A percentile compares a stretch with the other conserved stretches of the same genome.
Conservation (phyloP, 495 filamentous ascomycete species). For the Chaetomium cochliodes region DNA sequence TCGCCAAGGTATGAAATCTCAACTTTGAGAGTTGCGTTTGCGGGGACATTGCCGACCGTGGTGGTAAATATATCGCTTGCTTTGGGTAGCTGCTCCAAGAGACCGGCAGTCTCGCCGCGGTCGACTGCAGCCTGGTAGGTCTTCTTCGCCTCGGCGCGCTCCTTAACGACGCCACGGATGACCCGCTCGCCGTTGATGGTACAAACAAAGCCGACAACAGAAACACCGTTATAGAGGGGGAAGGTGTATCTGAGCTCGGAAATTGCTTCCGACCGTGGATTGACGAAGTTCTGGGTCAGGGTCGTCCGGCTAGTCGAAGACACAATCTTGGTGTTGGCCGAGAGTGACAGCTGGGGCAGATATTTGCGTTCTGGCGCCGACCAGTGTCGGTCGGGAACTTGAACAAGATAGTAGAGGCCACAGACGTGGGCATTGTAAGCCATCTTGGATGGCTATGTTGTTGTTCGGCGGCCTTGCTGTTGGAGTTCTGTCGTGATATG, state of each 20-base stretch:
- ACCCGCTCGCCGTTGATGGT: constrained; percentile 47
- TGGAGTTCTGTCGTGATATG: too few relatives aligned
- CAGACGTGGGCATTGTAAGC: constrained; percentile 19
- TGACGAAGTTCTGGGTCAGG: constrained; percentile 62
- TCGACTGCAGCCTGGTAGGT: constrained; percentile 55
- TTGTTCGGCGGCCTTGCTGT: too few relatives aligned
- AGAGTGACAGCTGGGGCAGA: constrained; percentile 55
- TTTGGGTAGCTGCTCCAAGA: constrained; percentile 58
- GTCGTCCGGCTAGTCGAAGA: constrained; percentile 56
- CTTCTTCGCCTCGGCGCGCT: constrained; percentile 55
- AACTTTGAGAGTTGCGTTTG: constrained; percentile 51
- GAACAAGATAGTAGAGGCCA: constrained; percentile 31
- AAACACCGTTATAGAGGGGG: constrained; percentile 66
- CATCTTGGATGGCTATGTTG: too few relatives aligned
- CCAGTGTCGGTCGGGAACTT: too few relatives aligned
- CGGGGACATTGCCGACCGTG: constrained; percentile 62
- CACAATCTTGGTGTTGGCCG: constrained; percentile 54
- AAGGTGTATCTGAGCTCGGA: constrained; percentile 60
- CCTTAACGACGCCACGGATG: constrained; percentile 61
- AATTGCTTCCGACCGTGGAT: constrained; percentile 40
- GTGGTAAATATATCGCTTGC: constrained; percentile 64
- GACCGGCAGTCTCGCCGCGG: constrained; percentile 57
- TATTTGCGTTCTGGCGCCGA: constrained; percentile 33
- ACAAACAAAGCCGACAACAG: constrained; percentile 61
- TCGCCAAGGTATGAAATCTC: constrained; percentile 65